These are phyloP conservation scores for Emydomyces testavorans DNA, from an alignment of 2,329 filamentous ascomycete species.

Conservation along the genomic window DNA sequence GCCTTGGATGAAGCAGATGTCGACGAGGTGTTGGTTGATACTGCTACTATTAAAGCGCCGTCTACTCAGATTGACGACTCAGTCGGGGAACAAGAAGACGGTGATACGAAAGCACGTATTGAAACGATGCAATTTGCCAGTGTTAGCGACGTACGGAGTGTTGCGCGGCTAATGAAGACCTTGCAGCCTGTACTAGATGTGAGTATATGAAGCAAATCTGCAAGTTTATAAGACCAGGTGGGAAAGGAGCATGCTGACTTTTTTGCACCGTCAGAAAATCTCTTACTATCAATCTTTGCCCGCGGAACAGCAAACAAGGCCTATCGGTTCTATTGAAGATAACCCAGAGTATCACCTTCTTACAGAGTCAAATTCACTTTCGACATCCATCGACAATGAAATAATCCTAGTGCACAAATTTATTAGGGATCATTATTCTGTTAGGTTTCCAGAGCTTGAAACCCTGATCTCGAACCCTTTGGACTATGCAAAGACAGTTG, in stretches of 20 bases:
- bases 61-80: slow-evolving; percentile 15
- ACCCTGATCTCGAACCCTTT: slow-evolving; percentile 79
- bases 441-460: slow-evolving; percentile 87
- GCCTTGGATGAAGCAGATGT: slow-evolving; percentile 21
- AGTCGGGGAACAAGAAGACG: slow-evolving; percentile 44
- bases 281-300: slow-evolving; percentile 60
- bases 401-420: slow-evolving; percentile 91
- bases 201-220: slow-evolving; percentile 42
- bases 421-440: slow-evolving; percentile 88
- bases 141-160: slow-evolving; percentile 66
- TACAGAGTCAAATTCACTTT: slow-evolving; percentile 77
- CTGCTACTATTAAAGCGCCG: neutral
- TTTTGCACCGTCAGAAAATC: slow-evolving; percentile 59
- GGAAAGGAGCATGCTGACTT: slow-evolving; percentile 53
- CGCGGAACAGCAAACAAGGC: slow-evolving; percentile 50
- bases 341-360: slow-evolving; percentile 83
- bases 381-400: slow-evolving; percentile 86
- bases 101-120: slow-evolving; percentile 63
- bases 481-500: slow-evolving; percentile 89
- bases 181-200: slow-evolving; percentile 73
- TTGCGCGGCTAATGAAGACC: slow-evolving; percentile 69
- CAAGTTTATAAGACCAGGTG: slow-evolving; percentile 45
- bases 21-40: slow-evolving; percentile 11
- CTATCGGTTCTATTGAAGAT: slow-evolving; percentile 76
- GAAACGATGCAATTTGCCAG: slow-evolving; percentile 69